Conservation (phyloP, 495 filamentous ascomycete species). For the Hypomontagnella monticulosa region DNA sequence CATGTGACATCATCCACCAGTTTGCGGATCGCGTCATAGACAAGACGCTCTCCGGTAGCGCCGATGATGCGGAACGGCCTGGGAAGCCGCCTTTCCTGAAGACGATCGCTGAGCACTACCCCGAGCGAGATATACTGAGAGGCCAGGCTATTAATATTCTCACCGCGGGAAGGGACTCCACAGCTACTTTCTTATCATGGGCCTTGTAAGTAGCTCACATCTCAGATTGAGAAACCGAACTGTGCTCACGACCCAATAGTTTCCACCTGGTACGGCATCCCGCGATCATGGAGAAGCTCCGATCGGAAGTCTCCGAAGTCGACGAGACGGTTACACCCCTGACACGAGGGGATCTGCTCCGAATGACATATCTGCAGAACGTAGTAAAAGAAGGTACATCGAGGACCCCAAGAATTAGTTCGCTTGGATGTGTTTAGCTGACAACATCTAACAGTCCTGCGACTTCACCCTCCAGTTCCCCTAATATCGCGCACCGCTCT, state of each 20-base stretch:
- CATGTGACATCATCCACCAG: slow-evolving; percentile 46
- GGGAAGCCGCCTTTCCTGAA: slow-evolving; percentile 31
- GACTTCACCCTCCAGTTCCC: slow-evolving; percentile 67
- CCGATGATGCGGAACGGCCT: slow-evolving; percentile 3
- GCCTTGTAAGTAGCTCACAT: slow-evolving; percentile 41
- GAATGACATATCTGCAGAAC: slow-evolving; percentile 28
- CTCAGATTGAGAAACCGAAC: too few species aligned
- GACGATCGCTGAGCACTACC: slow-evolving; percentile 31
- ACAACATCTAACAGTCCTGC: slow-evolving; percentile 49
- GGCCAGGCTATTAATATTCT: slow-evolving; percentile 49
- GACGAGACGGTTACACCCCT: slow-evolving; percentile 28
- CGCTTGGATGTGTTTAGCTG: too few species aligned
- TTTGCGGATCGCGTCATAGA: slow-evolving; percentile 48
- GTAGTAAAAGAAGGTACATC: slow-evolving; percentile 51
- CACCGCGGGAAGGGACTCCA: slow-evolving; percentile 54
- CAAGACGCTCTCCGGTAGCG: slow-evolving; percentile 21
- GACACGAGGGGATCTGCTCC: slow-evolving; percentile 27
- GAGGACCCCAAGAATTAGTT: too few species aligned
- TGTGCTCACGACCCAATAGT: slow-evolving; percentile 28
- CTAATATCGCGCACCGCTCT: slow-evolving; percentile 62
- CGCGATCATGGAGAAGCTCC: slow-evolving; percentile 42
- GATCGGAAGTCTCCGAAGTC: slow-evolving; percentile 41
- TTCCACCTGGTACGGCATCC: slow-evolving; percentile 49
- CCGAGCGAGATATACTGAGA: slow-evolving; percentile 30
- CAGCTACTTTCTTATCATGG: slow-evolving; percentile 53